A percentile compares a stretch with the other conserved stretches of the same genome.
Conservation (phyloP, 1,139 yeast species). For the Saccharomyces hybrid region DNA sequence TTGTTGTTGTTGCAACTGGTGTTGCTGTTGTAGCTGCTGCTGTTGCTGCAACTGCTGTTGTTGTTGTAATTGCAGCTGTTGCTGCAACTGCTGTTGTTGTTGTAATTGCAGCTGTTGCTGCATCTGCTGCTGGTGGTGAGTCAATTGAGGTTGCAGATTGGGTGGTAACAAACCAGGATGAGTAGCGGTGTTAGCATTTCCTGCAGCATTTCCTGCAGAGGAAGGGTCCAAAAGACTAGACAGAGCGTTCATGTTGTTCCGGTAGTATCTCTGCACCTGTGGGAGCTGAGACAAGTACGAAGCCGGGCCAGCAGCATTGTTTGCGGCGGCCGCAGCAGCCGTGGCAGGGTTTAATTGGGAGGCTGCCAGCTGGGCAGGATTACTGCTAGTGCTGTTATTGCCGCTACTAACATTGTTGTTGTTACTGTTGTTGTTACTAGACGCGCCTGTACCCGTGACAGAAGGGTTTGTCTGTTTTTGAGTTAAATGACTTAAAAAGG, state of each 20-base stretch:
- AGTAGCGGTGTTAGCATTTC: slow-evolving; percentile 9
- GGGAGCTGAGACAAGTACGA: slow-evolving; percentile 1
- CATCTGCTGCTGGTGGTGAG: slow-evolving; percentile 9
- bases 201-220: slow-evolving; percentile 7
- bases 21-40: slow-evolving; percentile 7
- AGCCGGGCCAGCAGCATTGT: slow-evolving; percentile 5
- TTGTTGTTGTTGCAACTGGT: slow-evolving; percentile 5
- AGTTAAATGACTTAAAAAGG: slow-evolving; percentile 22
- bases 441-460: slow-evolving; percentile 5
- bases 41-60: slow-evolving; percentile 9
- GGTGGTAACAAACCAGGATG: not conserved
- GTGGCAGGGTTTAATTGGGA: slow-evolving; percentile 18
- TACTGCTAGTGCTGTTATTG: not conserved
- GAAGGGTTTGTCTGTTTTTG: slow-evolving; percentile 21
- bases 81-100: slow-evolving; percentile 10
- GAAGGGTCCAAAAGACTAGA: slow-evolving; percentile 2
- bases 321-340: slow-evolving; percentile 13
- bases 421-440: slow-evolving; percentile 3
- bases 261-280: slow-evolving; percentile 4
- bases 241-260: slow-evolving; percentile 2
- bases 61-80: slow-evolving; percentile 12
- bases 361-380: slow-evolving; percentile 10
- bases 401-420: not conserved
- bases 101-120: slow-evolving; percentile 10
- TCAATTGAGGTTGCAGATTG: slow-evolving; percentile 10